Conservation (phyloP, 345 rosid species). For the Gynandropsis gynandra region DNA sequence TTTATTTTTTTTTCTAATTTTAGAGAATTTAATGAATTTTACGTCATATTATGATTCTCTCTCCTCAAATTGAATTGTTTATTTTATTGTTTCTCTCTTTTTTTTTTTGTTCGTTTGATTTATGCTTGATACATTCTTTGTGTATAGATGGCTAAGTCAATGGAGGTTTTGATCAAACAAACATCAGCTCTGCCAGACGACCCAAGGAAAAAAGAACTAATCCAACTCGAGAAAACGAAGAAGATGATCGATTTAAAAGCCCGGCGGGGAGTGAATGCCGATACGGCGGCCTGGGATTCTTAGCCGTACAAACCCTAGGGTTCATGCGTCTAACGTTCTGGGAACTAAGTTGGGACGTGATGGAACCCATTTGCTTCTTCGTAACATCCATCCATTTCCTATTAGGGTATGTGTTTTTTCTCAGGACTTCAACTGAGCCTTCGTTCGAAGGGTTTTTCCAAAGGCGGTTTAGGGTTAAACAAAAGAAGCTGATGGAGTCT, state of each 20-base stretch:
- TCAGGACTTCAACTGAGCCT: slow-evolving; percentile 71
- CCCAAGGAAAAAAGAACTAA: slow-evolving; percentile 54
- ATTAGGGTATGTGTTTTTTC: slow-evolving; percentile 56
- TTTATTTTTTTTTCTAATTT: too few relatives aligned
- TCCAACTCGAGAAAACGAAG: slow-evolving; percentile 49
- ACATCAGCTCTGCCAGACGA: slow-evolving; percentile 39
- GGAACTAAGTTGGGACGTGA: slow-evolving; percentile 94
- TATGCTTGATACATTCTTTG: too few relatives aligned
- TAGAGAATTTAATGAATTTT: too few relatives aligned
- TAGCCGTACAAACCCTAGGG: slow-evolving; percentile 49
- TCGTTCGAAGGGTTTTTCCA: slow-evolving; percentile 64
- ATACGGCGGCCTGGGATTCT: slow-evolving; percentile 58
- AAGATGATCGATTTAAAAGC: slow-evolving; percentile 49
- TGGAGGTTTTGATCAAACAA: slow-evolving; percentile 44
- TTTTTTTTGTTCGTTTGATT: not conserved
- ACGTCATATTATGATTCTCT: too few relatives aligned
- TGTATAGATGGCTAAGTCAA: slow-evolving; percentile 50
- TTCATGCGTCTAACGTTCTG: slow-evolving; percentile 92
- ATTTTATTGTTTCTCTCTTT: not conserved
- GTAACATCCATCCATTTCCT: slow-evolving; percentile 53
- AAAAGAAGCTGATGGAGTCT: slow-evolving; percentile 44
- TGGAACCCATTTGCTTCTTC: slow-evolving; percentile 94
- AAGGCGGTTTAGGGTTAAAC: slow-evolving; percentile 54
- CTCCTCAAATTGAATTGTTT: too few relatives aligned
- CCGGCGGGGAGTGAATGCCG: slow-evolving; percentile 40